These are phyloP conservation scores for Nasturtium officinale DNA, from an alignment of 345 rosid species.

Conservation along the genomic window DNA sequence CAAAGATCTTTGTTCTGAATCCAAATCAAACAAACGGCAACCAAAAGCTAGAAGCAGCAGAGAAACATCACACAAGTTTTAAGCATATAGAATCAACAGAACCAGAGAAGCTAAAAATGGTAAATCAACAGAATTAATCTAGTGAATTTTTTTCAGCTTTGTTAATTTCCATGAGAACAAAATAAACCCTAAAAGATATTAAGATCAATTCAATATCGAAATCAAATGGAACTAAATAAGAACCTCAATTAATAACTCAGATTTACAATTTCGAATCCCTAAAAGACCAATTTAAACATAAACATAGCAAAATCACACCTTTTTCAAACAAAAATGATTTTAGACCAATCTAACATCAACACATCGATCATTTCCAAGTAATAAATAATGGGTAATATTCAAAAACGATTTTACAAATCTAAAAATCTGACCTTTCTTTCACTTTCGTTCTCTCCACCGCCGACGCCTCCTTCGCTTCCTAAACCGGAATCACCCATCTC, in stretches of 20 bases:
- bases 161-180: background rate
- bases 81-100: background rate
- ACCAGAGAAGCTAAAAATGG: background rate
- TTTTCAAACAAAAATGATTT: background rate
- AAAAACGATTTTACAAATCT: conserved; percentile 1
- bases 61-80: background rate
- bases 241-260: conserved; percentile 2
- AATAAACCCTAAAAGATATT: conserved; percentile 34
- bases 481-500: conserved; percentile 31
- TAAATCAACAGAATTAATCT: background rate
- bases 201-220: conserved; percentile 9
- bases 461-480: conserved; percentile 13
- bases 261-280: conserved; percentile 1
- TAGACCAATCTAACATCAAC: conserved; percentile 29
- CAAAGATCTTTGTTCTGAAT: background rate
- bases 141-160: background rate
- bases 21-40: too few relatives aligned
- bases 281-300: conserved; percentile 25
- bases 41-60: too few relatives aligned
- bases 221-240: background rate
- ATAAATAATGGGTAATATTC: conserved; percentile 21
- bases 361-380: conserved; percentile 13
- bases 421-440: conserved; percentile 46
- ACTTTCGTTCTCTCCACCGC: conserved; percentile 45
- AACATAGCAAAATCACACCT: conserved; percentile 9